Base-by-base conservation (phyloP, 2,329 filamentous ascomycete species). In the Fusarium camptoceras region DNA sequence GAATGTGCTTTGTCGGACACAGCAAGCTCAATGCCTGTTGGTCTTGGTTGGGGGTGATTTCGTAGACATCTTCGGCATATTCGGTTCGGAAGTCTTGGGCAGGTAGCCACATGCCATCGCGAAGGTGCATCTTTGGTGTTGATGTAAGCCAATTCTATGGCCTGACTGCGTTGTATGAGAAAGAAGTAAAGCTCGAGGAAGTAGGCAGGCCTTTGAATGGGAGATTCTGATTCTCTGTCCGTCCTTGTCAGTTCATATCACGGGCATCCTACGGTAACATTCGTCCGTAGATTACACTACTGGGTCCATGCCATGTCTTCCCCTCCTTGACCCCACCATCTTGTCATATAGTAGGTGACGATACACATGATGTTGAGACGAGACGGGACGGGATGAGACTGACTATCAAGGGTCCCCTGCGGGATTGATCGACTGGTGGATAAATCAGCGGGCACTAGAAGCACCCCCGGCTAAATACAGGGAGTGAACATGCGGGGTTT, bases 11-110 rank as follows among this genome's bases (percentile, higher is more conserved):
- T 4, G 84, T 87, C 7, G 87, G 87, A 70, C 87, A 89, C 4
- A 89, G 80, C 34, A 89, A 80, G 30, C 80, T 84, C 55, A 89
- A 64, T n/a, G 81, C 81, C 63, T 83, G 83, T 20, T 81, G 80
- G 65, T 81, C 81, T 27, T 82, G 77, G 3, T 79, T 82, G 55
- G 85, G 76, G 5, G 83, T 83, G 58, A 83, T 78, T 25, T 82
- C 82, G 71, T 86, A 85, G 18, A 91, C 82, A 65, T 91, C 88
- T 78, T 91, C 89, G 34, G 89, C 90, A 71, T 91, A 91, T 74
- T 91, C 87, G 27, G 89, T 83, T 51, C 83, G 82, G 76, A 89
- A 84, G 65, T 85, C 86, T 77, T 89, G 86, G 59, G 86, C 88
- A 43, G 85, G 83, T 50, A 91, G 81, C 90, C 90, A 92, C 89